Percentiles rank a stretch among this genome's conserved stretches.
These are phyloP conservation scores for Geranium brycei DNA, from an alignment of 345 rosid species.

Conservation along the genomic window DNA sequence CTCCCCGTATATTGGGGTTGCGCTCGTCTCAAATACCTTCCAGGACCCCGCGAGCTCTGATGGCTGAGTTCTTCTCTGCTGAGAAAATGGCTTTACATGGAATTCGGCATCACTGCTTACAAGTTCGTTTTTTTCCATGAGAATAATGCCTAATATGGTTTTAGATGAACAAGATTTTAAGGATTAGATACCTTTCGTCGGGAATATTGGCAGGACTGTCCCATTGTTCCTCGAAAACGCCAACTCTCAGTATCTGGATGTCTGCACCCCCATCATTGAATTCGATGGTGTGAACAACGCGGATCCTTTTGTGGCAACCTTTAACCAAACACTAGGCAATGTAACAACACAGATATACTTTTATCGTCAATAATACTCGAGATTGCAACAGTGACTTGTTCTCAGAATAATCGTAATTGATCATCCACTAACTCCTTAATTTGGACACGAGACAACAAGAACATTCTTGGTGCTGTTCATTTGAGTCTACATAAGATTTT, in stretches of 20 bases:
- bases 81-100: slow-evolving; percentile 57
- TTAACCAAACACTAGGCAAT: slow-evolving; percentile 68
- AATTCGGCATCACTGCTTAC: slow-evolving; percentile 40
- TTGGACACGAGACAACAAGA: no score
- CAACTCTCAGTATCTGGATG: slow-evolving; percentile 86
- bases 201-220: slow-evolving; percentile 49
- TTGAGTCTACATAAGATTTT: no score
- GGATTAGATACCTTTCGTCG: slow-evolving; percentile 41
- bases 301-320: slow-evolving; percentile 91
- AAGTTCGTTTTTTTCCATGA: not conserved
- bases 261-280: slow-evolving; percentile 67
- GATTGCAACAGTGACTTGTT: no score
- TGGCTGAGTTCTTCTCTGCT: slow-evolving; percentile 53
- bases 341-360: not conserved
- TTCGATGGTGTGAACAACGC: slow-evolving; percentile 77
- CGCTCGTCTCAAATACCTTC: slow-evolving; percentile 89
- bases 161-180: not conserved
- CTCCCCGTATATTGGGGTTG: slow-evolving; percentile 62
- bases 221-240: slow-evolving; percentile 86
- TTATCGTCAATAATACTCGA: no score
- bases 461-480: no score
- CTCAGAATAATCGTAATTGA: no score
- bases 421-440: no score
- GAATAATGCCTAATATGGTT: slow-evolving; percentile 4
- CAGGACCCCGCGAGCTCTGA: slow-evolving; percentile 73